Percentiles rank a stretch among this genome's conserved stretches.
These are phyloP conservation scores for Rutstroemia sp. DNA, from an alignment of 2,329 filamentous ascomycete species.

Conservation along the genomic window DNA sequence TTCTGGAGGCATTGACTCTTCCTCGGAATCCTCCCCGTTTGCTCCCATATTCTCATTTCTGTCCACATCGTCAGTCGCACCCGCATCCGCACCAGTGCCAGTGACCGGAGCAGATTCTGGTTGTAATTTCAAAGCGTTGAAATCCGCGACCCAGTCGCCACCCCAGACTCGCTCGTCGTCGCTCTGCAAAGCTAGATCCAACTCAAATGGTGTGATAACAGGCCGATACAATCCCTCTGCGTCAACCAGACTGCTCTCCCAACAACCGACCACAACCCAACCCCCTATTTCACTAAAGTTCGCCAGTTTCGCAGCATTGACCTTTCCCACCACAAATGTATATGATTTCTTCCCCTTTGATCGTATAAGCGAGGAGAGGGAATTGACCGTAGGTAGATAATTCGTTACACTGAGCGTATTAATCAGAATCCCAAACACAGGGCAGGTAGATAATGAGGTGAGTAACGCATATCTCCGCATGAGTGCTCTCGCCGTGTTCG, in stretches of 20 bases:
- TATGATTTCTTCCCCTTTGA: conserved; percentile 89
- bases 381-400: conserved; percentile 73
- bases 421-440: conserved; percentile 88
- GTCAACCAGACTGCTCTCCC: conserved; percentile 91
- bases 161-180: conserved; percentile 79
- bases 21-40: conserved; percentile 38
- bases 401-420: conserved; percentile 92
- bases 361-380: conserved; percentile 65
- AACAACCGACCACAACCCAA: conserved; percentile 96
- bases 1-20: conserved; percentile 75
- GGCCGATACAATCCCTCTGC: conserved; percentile 83
- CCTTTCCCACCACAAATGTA: conserved; percentile 90
- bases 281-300: conserved; percentile 94
- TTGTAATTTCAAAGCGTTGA: conserved; percentile 49
- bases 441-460: conserved; percentile 69
- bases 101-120: not conserved
- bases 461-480: conserved; percentile 84
- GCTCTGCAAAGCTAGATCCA: conserved; percentile 66
- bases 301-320: conserved; percentile 91
- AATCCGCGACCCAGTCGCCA: conserved; percentile 82
- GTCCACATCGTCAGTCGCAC: conserved; percentile 22
- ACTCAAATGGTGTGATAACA: conserved; percentile 91
- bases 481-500: conserved; percentile 48
- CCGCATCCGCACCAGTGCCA: conserved; percentile 11
- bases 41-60: not conserved